phyloP scores from a whole-genome alignment of 768 basidiomycete species.

The Mycena sanguinolenta region DNA sequence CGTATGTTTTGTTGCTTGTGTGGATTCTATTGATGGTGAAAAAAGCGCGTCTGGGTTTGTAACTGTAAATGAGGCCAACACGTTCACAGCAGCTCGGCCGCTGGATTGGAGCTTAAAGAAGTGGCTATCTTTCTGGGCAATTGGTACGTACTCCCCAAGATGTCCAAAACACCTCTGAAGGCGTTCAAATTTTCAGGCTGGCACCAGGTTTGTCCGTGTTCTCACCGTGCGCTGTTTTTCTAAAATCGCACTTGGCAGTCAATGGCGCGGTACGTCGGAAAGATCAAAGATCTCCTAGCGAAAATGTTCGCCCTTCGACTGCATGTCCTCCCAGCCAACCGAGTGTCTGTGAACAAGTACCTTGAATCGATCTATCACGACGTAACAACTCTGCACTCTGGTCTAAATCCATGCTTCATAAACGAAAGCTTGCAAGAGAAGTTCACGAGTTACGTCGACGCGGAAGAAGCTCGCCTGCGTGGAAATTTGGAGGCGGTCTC shows the following conservation, averaged over 20 bases:
- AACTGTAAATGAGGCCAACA: slow-evolving; percentile 47
- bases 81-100: slow-evolving; percentile 46
- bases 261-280: slow-evolving; percentile 30
- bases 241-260: slow-evolving; percentile 14
- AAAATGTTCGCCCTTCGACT: slow-evolving; percentile 35
- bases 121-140: slow-evolving; percentile 52
- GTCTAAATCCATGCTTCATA: slow-evolving; percentile 38
- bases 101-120: slow-evolving; percentile 48
- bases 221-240: not conserved
- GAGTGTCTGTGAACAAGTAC: slow-evolving; percentile 34
- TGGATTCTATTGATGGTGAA: no score
- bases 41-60: slow-evolving; percentile 51
- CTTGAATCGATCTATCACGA: slow-evolving; percentile 32
- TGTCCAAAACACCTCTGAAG: not conserved
- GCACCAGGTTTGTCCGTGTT: slow-evolving; percentile 26
- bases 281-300: slow-evolving; percentile 34
- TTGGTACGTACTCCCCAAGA: slow-evolving; percentile 38
- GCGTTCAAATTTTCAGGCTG: slow-evolving; percentile 10
- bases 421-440: slow-evolving; percentile 41
- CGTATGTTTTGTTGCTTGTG: no score
- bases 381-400: slow-evolving; percentile 32
- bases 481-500: slow-evolving; percentile 43
- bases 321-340: slow-evolving; percentile 29
- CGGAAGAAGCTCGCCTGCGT: slow-evolving; percentile 43
- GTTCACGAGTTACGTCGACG: slow-evolving; percentile 41